These are phyloP conservation scores for Fraxinus baroniana DNA, from an alignment of 305 asterid species.

Conservation along the genomic window DNA sequence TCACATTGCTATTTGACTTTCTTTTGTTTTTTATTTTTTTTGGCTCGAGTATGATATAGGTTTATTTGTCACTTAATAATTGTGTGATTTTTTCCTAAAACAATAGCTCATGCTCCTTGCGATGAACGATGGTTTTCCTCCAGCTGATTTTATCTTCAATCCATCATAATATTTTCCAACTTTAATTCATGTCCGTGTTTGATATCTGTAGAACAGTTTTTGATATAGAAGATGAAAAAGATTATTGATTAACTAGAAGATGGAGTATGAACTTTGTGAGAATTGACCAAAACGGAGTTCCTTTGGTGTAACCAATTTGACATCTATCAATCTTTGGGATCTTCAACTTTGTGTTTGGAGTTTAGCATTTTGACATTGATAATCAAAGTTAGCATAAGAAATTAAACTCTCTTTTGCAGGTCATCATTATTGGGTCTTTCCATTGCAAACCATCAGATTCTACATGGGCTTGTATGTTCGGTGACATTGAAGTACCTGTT, in stretches of 20 bases:
- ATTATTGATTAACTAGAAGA: not conserved
- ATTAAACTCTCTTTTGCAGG: conserved; percentile 45
- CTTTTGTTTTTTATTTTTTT: not conserved
- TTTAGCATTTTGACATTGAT: not conserved
- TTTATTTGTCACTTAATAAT: not conserved
- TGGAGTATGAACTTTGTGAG: not conserved
- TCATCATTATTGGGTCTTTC: conserved; percentile 83
- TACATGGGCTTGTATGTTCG: conserved; percentile 95
- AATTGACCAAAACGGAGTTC: not conserved
- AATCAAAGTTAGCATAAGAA: conserved; percentile 12
- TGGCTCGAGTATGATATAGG: not conserved
- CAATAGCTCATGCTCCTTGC: not conserved
- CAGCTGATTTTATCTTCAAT: not conserved
- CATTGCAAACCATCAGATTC: conserved; percentile 65
- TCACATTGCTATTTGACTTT: not conserved
- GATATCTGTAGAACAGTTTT: not conserved
- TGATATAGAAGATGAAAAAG: not conserved
- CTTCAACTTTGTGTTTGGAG: not conserved
- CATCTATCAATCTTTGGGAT: not conserved
- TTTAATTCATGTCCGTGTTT: not conserved
- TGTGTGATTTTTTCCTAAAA: not conserved
- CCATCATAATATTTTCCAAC: not conserved
- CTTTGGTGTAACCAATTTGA: not conserved
- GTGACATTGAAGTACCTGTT: conserved; percentile 84
- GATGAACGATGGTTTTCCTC: not conserved